Conservation (phyloP, 2,329 filamentous ascomycete genomes). For the Epicoccum sorghinum region DNA sequence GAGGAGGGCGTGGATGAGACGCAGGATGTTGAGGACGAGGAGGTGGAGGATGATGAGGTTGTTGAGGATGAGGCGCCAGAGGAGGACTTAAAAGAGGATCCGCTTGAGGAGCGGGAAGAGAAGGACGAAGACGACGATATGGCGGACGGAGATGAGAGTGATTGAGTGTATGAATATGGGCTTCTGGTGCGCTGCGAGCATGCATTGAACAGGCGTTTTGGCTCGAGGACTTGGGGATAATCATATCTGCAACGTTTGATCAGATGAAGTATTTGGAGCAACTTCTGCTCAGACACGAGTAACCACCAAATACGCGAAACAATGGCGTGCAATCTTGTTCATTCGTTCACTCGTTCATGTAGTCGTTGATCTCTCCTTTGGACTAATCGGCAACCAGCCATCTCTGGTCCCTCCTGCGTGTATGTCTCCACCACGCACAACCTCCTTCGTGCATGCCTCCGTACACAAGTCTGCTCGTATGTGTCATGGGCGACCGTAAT, state of each 20-base stretch:
- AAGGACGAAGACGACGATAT: slow-evolving; percentile 55
- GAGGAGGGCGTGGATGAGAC: slow-evolving; percentile 47
- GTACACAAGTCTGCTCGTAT: background rate
- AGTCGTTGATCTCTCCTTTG: background rate
- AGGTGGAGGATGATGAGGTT: slow-evolving; percentile 58
- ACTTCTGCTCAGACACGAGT: background rate
- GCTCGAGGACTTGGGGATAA: background rate
- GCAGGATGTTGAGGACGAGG: slow-evolving; percentile 56
- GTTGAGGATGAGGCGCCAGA: slow-evolving; percentile 62
- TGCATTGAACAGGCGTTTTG: slow-evolving; percentile 40
- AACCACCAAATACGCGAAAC: background rate
- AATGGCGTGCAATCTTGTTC: background rate
- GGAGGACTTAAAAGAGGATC: slow-evolving; percentile 55
- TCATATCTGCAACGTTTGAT: no score
- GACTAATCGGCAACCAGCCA: no score
- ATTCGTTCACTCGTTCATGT: background rate
- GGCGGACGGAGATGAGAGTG: slow-evolving; percentile 61
- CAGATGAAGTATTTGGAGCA: background rate
- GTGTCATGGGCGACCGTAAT: background rate
- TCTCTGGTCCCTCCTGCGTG: no score
- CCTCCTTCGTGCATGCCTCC: background rate
- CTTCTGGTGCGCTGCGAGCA: background rate
- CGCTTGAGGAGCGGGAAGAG: slow-evolving; percentile 52
- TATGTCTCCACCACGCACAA: no score
- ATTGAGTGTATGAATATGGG: slow-evolving; percentile 26